These are phyloP conservation scores for Lachnellula occidentalis DNA, from an alignment of 2,329 filamentous ascomycete species.

Conservation along the genomic window DNA sequence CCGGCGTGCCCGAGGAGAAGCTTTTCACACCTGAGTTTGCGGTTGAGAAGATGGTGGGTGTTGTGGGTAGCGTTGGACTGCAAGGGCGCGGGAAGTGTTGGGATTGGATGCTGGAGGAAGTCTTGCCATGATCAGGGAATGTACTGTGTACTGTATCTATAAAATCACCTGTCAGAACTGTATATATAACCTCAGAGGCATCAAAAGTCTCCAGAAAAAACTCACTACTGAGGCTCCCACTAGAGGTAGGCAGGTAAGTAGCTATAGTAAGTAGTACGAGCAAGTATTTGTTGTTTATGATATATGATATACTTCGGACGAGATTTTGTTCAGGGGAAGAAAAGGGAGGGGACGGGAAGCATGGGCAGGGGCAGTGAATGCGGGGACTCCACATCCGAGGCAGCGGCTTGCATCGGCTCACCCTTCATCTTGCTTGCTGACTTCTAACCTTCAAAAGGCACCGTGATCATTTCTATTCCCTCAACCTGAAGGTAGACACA, in stretches of 20 bases:
- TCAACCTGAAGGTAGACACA: not conserved
- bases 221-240: no score
- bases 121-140: constrained; percentile 43
- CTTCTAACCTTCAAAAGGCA: not conserved
- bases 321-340: no score
- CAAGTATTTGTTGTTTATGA: no score
- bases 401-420: not conserved
- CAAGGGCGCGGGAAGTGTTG: constrained; percentile 58
- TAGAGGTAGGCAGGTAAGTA: no score
- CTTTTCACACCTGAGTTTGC: constrained; percentile 63
- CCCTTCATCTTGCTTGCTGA: not conserved
- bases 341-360: no score
- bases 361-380: not conserved
- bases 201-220: no score
- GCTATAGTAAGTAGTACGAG: no score
- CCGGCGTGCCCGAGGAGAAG: constrained; percentile 51
- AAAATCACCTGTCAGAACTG: no score
- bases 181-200: no score
- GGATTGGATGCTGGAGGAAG: constrained; percentile 64
- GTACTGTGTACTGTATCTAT: no score
- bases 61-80: constrained; percentile 44
- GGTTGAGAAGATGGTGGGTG: constrained; percentile 56
- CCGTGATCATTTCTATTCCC: not conserved
- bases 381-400: not conserved
- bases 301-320: no score